Percentiles rank a stretch among this genome's conserved stretches.
phyloP scores from a whole-genome alignment of 2,329 filamentous ascomycete species.

The Dothistroma septosporum region DNA sequence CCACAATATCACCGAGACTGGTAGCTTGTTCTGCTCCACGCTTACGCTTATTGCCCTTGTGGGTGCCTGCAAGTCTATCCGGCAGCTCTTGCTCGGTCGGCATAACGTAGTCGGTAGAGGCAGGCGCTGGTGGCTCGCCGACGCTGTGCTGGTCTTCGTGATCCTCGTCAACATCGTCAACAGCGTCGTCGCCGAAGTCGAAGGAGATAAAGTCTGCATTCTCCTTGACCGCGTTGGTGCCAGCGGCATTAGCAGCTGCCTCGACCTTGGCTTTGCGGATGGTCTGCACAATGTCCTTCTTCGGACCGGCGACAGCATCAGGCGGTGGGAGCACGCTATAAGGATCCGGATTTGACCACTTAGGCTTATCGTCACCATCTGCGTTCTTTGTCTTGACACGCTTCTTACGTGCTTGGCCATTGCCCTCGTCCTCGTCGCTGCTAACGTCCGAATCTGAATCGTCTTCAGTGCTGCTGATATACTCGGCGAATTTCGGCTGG shows the following conservation, averaged over 20 bases:
- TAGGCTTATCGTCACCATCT: constrained; percentile 48
- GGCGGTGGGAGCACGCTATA: constrained; percentile 83
- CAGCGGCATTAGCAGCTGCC: constrained; percentile 49
- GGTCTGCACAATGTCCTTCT: constrained; percentile 80
- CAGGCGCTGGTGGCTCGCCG: constrained; percentile 31
- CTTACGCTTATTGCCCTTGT: constrained; percentile 64
- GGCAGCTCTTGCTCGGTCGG: constrained; percentile 24
- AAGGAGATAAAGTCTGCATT: constrained; percentile 84
- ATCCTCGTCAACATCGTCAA: constrained; percentile 35
- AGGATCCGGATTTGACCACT: constrained; percentile 94
- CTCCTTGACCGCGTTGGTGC: constrained; percentile 34
- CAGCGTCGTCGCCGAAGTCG: constrained; percentile 30
- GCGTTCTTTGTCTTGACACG: constrained; percentile 23
- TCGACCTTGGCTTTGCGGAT: constrained; percentile 84
- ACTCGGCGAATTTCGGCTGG: constrained; percentile 41
- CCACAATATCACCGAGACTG: constrained; percentile 40
- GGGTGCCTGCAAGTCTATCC: constrained; percentile 7
- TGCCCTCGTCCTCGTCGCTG: constrained; percentile 21
- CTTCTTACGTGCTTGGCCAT: constrained; percentile 30
- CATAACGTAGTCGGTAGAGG: constrained; percentile 20
- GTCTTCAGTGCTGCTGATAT: constrained; percentile 36
- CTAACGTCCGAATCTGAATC: constrained; percentile 26
- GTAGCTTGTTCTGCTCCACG: constrained; percentile 36
- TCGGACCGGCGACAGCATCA: constrained; percentile 68
- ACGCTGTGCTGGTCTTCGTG: constrained; percentile 33